phyloP scores from a whole-genome alignment of 1,284 basidiomycete genomes.

The Ganoderma boninense region DNA sequence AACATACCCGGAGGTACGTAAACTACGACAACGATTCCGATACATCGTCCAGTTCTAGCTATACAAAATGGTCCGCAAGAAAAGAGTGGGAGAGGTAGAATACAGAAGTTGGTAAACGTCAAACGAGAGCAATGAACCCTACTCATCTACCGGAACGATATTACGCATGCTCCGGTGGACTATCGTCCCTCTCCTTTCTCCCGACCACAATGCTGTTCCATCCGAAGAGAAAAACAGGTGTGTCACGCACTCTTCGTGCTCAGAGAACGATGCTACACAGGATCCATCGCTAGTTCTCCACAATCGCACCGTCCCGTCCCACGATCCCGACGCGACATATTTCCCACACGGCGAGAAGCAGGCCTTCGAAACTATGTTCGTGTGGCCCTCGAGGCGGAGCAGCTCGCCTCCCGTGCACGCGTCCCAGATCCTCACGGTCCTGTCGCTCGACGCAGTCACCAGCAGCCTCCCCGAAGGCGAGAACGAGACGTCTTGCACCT shows the following conservation, averaged over 20 bases:
- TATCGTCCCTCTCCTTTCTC: neutral
- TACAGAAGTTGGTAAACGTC: neutral
- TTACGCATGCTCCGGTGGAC: neutral
- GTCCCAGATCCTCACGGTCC: neutral
- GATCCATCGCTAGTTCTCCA: neutral
- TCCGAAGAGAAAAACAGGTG: neutral
- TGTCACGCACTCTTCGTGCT: neutral
- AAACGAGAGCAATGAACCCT: neutral
- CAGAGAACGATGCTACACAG: slow-evolving; percentile 1
- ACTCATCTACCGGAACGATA: neutral
- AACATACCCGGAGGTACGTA: neutral
- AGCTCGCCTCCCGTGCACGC: neutral
- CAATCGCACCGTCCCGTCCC: slow-evolving; percentile 2
- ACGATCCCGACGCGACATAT: neutral
- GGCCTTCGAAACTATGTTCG: neutral
- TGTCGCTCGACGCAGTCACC: neutral
- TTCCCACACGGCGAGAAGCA: slow-evolving; percentile 8
- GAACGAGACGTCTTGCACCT: neutral
- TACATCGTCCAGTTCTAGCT: neutral
- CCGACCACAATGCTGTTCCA: slow-evolving; percentile 4
- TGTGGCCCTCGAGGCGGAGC: neutral
- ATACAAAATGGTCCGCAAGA: neutral
- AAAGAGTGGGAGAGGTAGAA: neutral
- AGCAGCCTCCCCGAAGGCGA: neutral
- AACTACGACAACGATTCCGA: neutral